These are phyloP conservation scores for Jackrogersella multiformis DNA, from an alignment of 495 filamentous ascomycete genomes.

Conservation along the genomic window DNA sequence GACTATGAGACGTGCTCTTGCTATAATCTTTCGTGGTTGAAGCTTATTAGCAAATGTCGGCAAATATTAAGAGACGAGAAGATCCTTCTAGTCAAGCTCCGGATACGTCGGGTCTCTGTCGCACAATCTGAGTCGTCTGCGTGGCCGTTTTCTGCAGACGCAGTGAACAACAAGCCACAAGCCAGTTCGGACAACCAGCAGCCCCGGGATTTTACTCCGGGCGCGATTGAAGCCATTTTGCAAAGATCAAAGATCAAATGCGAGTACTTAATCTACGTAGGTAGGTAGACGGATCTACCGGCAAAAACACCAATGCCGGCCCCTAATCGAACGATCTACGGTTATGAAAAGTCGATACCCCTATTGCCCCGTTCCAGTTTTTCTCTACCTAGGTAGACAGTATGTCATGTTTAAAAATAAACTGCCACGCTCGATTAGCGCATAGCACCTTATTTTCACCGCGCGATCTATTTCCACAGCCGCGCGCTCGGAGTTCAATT, in stretches of 20 bases:
- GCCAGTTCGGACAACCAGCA: not conserved
- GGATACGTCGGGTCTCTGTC: conserved; percentile 18
- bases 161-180: not conserved
- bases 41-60: too few relatives aligned
- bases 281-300: conserved; percentile 4
- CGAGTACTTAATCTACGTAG: not conserved
- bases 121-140: conserved; percentile 3
- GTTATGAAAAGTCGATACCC: not conserved
- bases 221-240: not conserved
- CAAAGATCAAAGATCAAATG: not conserved
- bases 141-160: conserved; percentile 11
- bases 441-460: not conserved
- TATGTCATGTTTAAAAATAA: too few relatives aligned
- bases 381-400: not conserved
- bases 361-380: conserved; percentile 1
- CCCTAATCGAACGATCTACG: conserved; percentile 19
- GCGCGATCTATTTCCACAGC: conserved; percentile 1
- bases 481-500: not conserved
- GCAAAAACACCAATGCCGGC: not conserved
- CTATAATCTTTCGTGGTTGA: too few relatives aligned
- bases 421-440: not conserved
- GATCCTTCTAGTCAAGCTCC: not conserved
- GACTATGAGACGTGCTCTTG: not conserved
- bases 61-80: not conserved
- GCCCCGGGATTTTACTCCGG: not conserved